Evolutionary conservation across 2,329 filamentous ascomycete genomes (phyloP), one percentile per base, ranked within the genome.

Genomic region (Stagonosporopsis cucurbitacearum): DNA sequence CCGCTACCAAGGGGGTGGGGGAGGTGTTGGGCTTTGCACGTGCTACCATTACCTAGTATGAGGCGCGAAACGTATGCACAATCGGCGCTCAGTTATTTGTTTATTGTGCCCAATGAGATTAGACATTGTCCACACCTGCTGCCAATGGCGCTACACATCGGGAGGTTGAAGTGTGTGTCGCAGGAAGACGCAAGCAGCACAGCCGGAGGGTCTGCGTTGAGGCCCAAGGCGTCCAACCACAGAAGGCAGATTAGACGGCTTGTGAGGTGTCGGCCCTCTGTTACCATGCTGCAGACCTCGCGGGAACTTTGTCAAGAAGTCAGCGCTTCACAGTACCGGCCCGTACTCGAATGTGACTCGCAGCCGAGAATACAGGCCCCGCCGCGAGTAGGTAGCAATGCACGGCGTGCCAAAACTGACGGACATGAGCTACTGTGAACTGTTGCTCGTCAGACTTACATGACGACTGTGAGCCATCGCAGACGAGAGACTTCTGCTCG

Each of bases 171-270:
- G 35, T 33, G 23, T 37, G 3, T 42, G 30, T 20, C 32, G 40
- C 52, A 50, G 26, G 13, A 39, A 26, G 42, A 47, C 43, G 53
- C 53, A 56, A 30, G 37, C 42, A 43, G 42, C 30, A 48, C 42
- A 15, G 37, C 37, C 28, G 30, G 7, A 56, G 23, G 15, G 47
- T 22, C 47, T 51, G 47, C 42, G 37, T 30, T 46, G 30, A 48
- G 30, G 43, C 48, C 53, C 36, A 48, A 56, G 53, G 48, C 43
- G 47, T 32, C 47, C 42, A 42, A 39, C 8, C 13, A 11, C 23
- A 33, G 32, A 32, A 17, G 13, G 23, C 30, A 43, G 42, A 47
- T 44, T 43, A 32, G 43, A 51, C 32, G n/a, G 35, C 12, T 1
- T 25, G 36, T 37, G 17, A 37, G 12, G 20, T 15, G 11, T 20